Evolutionary conservation across 78 protist genomes (phyloP), one percentile per base, ranked within the genome.

Genomic region (Capsaspora owczarzaki): DNA sequence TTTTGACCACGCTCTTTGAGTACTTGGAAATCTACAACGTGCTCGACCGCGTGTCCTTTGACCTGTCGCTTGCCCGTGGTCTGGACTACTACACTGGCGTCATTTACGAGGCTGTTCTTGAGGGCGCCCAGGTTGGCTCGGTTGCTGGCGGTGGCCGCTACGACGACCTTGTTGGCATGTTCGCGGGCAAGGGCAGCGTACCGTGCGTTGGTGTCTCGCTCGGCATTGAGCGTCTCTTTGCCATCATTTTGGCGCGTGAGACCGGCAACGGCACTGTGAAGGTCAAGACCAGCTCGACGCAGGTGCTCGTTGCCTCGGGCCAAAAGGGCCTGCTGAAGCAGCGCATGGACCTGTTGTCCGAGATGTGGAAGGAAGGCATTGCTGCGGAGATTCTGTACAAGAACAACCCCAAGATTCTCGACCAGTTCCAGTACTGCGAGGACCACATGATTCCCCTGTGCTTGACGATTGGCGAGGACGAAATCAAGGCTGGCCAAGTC

Each of bases 101-200:
- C 81, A 89, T 95, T 68, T 92, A 85, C 61, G 98, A 95, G 86
- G 97, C 95, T 0, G 87, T 91, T 0, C 29, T 90, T 4, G 41
- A 71, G 10, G 90, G 75, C 33, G 80, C 61, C 4, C 33, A 63
- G 2, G 85, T 86, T 8, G 98, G 97, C 53, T 86, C 93, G 27
- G 88, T 95, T 43, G 91, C 94, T 19, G 98, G 92, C 2, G 98
- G 98, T 35, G 98, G 98, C 41, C 89, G 98, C 49, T 95, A 95
- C 85, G 98, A 95, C 86, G 51, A 82, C 81, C 87, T 95, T 40
- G 90, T 95, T 19, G 93, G 95, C 38, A 91, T 89, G 91, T 95
- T 92, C 61, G 82, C 74, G 31, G 61, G 61, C 22, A 42, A 37
- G 44, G 79, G 77, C n/a, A 47, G n/a, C 27, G 85, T 93, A 1